Percentiles rank a stretch among this genome's conserved stretches.
These are phyloP conservation scores for Nakazawaea anatomiae DNA, from an alignment of 805 yeast genomes.

Conservation along the genomic window DNA sequence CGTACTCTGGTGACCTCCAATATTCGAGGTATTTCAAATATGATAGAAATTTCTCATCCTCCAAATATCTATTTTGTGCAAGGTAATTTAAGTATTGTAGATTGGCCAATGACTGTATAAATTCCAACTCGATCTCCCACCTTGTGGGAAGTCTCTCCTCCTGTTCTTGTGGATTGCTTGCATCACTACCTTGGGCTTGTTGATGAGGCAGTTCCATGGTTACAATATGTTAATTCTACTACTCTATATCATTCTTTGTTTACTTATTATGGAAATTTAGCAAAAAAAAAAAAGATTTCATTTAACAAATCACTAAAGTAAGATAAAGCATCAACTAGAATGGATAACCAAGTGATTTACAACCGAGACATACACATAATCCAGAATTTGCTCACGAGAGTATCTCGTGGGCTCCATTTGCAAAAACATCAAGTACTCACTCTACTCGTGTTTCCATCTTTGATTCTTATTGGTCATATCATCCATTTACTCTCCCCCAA, in stretches of 20 bases:
- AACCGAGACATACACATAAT: neutral
- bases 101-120: conserved; percentile 88
- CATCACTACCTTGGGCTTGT: neutral
- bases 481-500: conserved; percentile 36
- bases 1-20: conserved; percentile 73
- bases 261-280: too few species aligned
- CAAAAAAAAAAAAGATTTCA: neutral
- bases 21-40: conserved; percentile 79
- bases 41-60: conserved; percentile 63
- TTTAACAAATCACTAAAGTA: neutral
- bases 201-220: neutral
- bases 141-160: conserved; percentile 21
- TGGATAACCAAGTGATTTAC: neutral
- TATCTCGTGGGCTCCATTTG: neutral
- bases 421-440: conserved; percentile 7
- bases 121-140: conserved; percentile 88
- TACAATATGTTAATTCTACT: too few species aligned
- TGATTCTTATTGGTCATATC: conserved; percentile 47
- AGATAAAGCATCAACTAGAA: neutral
- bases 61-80: conserved; percentile 77
- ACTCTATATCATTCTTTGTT: too few species aligned
- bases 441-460: conserved; percentile 28
- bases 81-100: conserved; percentile 80
- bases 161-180: neutral
- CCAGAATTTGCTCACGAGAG: neutral